These are phyloP conservation scores for Fusarium kyushuense DNA, from an alignment of 2,329 filamentous ascomycete genomes.

Conservation along the genomic window DNA sequence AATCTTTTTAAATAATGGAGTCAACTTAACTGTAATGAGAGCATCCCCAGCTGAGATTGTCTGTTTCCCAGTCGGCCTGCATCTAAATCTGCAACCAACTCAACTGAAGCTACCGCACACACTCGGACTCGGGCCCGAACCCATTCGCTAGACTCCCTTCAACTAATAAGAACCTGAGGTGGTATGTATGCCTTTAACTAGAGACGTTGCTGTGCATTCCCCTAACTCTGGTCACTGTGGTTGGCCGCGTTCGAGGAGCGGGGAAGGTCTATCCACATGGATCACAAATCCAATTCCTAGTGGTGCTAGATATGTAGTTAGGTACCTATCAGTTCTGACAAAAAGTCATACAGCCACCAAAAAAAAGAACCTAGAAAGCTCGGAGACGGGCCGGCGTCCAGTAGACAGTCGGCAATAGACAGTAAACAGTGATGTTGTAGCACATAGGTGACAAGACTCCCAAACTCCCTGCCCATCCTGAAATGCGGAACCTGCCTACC, in stretches of 20 bases:
- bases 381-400: neutral
- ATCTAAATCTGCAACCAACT: neutral
- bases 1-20: constrained; percentile 11
- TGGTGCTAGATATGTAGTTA: too few species aligned
- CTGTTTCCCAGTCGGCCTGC: neutral
- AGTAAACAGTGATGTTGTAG: neutral
- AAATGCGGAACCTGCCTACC: constrained; percentile 18
- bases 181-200: neutral
- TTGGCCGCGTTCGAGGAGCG: constrained; percentile 21
- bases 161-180: neutral
- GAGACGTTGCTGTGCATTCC: neutral
- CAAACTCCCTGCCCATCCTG: neutral
- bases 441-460: neutral
- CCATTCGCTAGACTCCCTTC: constrained; percentile 8
- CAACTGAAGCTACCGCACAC: neutral
- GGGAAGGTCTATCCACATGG: constrained; percentile 1
- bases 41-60: neutral
- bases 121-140: neutral
- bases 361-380: neutral
- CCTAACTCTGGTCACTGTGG: constrained; percentile 15
- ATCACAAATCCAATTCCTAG: neutral
- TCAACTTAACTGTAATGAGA: neutral
- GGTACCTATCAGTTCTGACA: neutral
- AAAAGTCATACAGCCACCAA: neutral
- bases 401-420: neutral